Evolutionary conservation across 768 basidiomycete genomes (phyloP), one percentile per base, ranked within the genome.

Genomic region (Suillus brevipes): DNA sequence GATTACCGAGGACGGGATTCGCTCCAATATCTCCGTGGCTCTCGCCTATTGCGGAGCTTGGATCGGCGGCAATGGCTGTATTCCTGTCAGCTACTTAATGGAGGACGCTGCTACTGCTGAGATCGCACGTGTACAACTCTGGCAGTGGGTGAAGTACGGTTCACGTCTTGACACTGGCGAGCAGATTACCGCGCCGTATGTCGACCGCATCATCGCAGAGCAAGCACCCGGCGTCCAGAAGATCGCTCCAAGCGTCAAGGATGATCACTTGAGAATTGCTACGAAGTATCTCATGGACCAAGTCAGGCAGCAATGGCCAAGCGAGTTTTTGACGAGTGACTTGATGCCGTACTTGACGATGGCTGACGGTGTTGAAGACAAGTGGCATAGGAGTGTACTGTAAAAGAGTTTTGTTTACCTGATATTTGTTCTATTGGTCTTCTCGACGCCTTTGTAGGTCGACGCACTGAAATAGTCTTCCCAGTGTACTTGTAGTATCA

Each of bases 51-150:
- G 90, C 66, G 88, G 91, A 1, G 94, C 96, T n/a, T 99, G 97
- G 97, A 86, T 99, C 52, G 91, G 92, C 43, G 97, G 97, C 0
- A 97, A 97, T 75, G 97, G 95, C 23, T 99, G 97, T 77, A 97
- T 99, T 61, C 97, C 97, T 16, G 88, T 97, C 78, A 95, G 96
- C 80, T 87, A 89, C 75, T 87, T 97, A 74, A 97, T 97, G 96
- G 96, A 97, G 80, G 95, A 98, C 75, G 97, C 97, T 0, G 97
- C 97, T 28, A 99, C 97, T 6, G 97, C 97, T 3, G 97, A 99
- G 78, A 99, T 99, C 68, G 93, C 97, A 34, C 93, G 97, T 60
- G 90, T 95, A 59, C 97, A 99, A 78, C 86, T 99, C 38, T 99
- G 97, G 97, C 95, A 97, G 77, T 99, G 97, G 95, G 90, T 89